A percentile compares a stretch with the other conserved stretches of the same genome.
phyloP scores from a whole-genome alignment of 2,329 filamentous ascomycete genomes.

The Endocalyx cinctus region DNA sequence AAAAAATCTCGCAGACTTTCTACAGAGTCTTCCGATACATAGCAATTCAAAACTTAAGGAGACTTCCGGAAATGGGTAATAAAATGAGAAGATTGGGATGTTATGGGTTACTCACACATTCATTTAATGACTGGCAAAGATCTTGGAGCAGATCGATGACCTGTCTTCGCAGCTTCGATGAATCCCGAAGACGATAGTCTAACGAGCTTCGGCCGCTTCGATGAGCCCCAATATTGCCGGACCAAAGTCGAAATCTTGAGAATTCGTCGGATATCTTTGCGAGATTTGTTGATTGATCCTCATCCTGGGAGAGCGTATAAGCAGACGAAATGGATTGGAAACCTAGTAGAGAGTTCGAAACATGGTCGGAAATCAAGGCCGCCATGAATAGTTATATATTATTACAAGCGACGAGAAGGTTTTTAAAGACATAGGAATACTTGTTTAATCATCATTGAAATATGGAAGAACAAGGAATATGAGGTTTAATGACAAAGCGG shows the following conservation, averaged over 20 bases:
- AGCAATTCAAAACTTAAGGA: too few relatives aligned
- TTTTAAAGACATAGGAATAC: too few relatives aligned
- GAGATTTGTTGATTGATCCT: background rate
- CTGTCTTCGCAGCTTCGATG: slow-evolving; percentile 14
- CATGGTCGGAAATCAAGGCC: slow-evolving; percentile 6
- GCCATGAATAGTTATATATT: too few relatives aligned
- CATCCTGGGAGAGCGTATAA: background rate
- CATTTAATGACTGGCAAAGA: slow-evolving; percentile 7
- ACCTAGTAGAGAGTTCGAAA: slow-evolving; percentile 4
- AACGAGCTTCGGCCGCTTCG: slow-evolving; percentile 12
- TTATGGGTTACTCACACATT: too few relatives aligned
- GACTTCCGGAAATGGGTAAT: too few relatives aligned
- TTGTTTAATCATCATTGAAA: too few relatives aligned
- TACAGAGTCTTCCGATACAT: too few relatives aligned
- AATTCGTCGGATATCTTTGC: slow-evolving; percentile 7
- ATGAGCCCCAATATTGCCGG: slow-evolving; percentile 16
- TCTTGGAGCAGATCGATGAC: slow-evolving; percentile 18
- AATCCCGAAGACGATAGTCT: slow-evolving; percentile 16
- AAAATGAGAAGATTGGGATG: too few relatives aligned
- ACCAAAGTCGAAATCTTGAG: slow-evolving; percentile 15
- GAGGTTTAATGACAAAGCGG: too few relatives aligned
- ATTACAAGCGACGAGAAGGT: too few relatives aligned
- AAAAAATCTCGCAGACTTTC: too few relatives aligned
- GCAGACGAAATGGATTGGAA: slow-evolving; percentile 6
- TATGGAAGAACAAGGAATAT: too few relatives aligned